phyloP scores from a whole-genome alignment of 2,329 filamentous ascomycete genomes.

The Sporothrix pseudoabietina region DNA sequence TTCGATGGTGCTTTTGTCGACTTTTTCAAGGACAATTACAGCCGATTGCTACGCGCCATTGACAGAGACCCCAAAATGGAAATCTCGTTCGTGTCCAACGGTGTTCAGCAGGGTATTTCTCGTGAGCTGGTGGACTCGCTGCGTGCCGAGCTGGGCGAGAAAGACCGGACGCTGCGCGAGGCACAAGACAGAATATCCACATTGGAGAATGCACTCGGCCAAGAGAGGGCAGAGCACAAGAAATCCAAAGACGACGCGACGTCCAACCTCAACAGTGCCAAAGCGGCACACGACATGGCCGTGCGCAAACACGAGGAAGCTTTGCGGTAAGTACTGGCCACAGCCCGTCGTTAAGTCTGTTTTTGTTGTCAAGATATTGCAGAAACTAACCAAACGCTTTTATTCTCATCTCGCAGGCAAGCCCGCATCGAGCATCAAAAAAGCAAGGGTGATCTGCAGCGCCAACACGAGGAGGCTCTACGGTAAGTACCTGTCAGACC shows the following conservation, averaged over 20 bases:
- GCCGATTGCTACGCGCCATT: constrained; percentile 77
- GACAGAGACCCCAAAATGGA: constrained; percentile 90
- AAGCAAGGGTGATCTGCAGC: too few species aligned
- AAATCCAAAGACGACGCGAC: constrained; percentile 62
- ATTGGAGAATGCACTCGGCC: constrained; percentile 61
- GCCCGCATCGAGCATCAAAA: too few species aligned
- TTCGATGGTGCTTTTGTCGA: constrained; percentile 88
- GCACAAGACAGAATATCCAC: constrained; percentile 50
- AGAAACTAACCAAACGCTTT: neutral
- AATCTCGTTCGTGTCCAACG: constrained; percentile 76
- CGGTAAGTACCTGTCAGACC: too few species aligned
- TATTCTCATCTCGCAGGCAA: neutral
- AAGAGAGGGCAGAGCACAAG: constrained; percentile 73
- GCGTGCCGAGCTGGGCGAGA: constrained; percentile 74
- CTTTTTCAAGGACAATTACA: constrained; percentile 95
- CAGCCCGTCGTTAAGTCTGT: neutral
- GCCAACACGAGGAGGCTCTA: too few species aligned
- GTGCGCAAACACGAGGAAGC: constrained; percentile 72
- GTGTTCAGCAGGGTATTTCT: constrained; percentile 87
- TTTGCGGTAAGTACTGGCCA: constrained; percentile 40
- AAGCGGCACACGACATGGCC: constrained; percentile 39
- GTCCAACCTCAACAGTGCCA: constrained; percentile 53
- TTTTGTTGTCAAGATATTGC: neutral
- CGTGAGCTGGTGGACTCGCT: constrained; percentile 87
- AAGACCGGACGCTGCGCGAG: constrained; percentile 56